A percentile compares a stretch with the other conserved stretches of the same genome.
Evolutionary conservation across 2,329 filamentous ascomycete species (phyloP).

Genomic region (Alternaria novae-zelandiae): DNA sequence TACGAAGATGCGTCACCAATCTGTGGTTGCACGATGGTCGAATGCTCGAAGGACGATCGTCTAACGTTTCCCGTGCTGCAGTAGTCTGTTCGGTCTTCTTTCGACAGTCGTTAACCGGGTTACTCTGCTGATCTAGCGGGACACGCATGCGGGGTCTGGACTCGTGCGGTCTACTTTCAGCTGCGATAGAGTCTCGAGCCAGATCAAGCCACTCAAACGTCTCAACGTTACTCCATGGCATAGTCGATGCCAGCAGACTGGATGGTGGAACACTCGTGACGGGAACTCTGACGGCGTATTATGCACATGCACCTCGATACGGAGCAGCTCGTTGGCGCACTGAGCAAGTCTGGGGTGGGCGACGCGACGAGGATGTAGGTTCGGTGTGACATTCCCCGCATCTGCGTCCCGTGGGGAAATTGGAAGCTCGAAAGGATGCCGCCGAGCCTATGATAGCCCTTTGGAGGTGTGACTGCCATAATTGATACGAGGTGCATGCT

Average conservation of each 20-base stretch:
- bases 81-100: not conserved
- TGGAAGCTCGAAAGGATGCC: not conserved
- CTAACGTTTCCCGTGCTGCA: conserved; percentile 19
- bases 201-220: not conserved
- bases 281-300: not conserved
- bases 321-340: not conserved
- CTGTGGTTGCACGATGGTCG: not conserved
- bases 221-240: not conserved
- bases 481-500: not conserved
- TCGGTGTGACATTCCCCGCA: conserved; percentile 6
- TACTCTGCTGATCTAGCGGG: not conserved
- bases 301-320: not conserved
- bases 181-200: not conserved
- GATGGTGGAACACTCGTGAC: not conserved
- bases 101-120: conserved; percentile 17
- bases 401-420: not conserved
- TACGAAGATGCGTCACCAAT: not conserved
- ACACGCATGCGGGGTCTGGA: not conserved
- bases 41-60: conserved; percentile 6
- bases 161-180: not conserved
- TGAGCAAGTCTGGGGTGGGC: not conserved
- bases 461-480: not conserved
- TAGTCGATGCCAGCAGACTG: not conserved
- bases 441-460: not conserved
- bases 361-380: not conserved